A percentile compares a stretch with the other conserved stretches of the same genome.
Evolutionary conservation across 129 eudicot genomes (phyloP).

Genomic region (Centella asiatica): DNA sequence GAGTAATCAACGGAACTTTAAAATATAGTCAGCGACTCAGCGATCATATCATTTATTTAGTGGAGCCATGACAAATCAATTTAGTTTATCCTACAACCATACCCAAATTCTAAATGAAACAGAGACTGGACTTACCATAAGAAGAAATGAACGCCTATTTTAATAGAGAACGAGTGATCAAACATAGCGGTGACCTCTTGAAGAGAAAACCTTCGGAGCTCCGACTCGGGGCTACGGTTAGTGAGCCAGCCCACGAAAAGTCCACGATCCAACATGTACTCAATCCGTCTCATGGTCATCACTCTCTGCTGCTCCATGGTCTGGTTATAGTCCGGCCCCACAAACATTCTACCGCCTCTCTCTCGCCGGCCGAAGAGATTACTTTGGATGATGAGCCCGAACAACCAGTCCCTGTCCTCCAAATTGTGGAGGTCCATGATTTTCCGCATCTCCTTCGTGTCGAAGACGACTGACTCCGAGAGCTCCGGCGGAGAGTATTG

Average conservation of each 20-base stretch:
- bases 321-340: constrained; percentile 4
- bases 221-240: background rate
- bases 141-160: constrained; percentile 10
- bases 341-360: constrained; percentile 9
- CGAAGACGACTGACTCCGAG: constrained; percentile 31
- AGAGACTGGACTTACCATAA: background rate
- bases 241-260: background rate
- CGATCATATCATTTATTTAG: too few relatives aligned
- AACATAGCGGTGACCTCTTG: constrained; percentile 3
- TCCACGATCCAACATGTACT: background rate
- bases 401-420: constrained; percentile 54
- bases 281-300: constrained; percentile 2
- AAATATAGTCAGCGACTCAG: too few relatives aligned
- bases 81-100: too few relatives aligned
- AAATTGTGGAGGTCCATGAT: constrained; percentile 48
- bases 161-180: constrained; percentile 7
- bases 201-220: constrained; percentile 7
- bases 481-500: constrained; percentile 65
- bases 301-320: constrained; percentile 3
- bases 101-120: background rate
- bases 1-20: too few relatives aligned
- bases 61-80: too few relatives aligned
- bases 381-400: background rate
- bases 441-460: constrained; percentile 37
- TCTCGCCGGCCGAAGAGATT: background rate